These are phyloP conservation scores for Talaromyces rugulosus DNA, from an alignment of 2,329 filamentous ascomycete genomes.

Conservation along the genomic window DNA sequence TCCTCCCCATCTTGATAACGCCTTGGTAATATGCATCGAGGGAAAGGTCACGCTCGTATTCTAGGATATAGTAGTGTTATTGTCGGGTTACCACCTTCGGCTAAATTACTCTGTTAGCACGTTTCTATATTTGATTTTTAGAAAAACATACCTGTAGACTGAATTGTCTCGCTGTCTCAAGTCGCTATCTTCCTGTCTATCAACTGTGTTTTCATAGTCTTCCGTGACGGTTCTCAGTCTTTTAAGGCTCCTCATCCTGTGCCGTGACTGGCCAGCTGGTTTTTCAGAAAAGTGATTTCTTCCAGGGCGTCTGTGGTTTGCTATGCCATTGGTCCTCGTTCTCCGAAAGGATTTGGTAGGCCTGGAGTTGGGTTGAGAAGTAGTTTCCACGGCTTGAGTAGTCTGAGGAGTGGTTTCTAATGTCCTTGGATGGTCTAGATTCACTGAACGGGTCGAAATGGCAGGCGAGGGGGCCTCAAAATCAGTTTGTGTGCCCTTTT, in stretches of 20 bases:
- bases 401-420: neutral
- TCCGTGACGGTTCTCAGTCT: slow-evolving; percentile 5
- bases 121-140: neutral
- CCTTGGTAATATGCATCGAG: neutral
- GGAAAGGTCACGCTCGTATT: neutral
- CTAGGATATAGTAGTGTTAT: neutral
- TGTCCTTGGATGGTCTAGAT: neutral
- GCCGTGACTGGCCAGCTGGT: neutral
- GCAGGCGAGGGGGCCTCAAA: neutral
- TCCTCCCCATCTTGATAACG: neutral
- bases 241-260: neutral
- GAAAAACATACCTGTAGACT: slow-evolving; percentile 6
- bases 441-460: neutral
- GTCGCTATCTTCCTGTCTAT: neutral
- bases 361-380: neutral
- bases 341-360: neutral
- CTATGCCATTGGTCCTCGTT: neutral
- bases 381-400: neutral
- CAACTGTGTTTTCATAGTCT: neutral
- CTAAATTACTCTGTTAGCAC: neutral
- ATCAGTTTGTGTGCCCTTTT: slow-evolving; percentile 11
- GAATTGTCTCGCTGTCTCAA: neutral
- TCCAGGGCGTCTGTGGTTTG: neutral
- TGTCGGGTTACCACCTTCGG: neutral
- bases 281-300: neutral